Evolutionary conservation across 495 filamentous ascomycete genomes (phyloP), one percentile per base, ranked within the genome.

Genomic region (Hypoxylon fragiforme): DNA sequence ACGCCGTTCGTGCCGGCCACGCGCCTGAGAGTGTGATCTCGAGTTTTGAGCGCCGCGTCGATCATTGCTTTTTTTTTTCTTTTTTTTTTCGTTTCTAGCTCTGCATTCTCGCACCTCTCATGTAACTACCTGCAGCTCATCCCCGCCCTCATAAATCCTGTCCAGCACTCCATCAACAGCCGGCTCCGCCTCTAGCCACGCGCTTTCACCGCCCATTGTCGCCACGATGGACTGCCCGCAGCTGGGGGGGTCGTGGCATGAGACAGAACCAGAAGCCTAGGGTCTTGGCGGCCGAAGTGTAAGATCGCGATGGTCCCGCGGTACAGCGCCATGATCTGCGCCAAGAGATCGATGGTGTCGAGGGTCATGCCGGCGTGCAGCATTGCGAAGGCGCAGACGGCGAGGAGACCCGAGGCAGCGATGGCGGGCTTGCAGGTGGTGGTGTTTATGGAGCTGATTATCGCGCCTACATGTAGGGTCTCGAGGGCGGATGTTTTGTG

Each of bases 231-330:
- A 26, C 15, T 48, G 32, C 7, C 44, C 26, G 28, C 14, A 26
- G 13, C 18, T 35, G 2, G 39, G 38, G 15, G 22, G 28, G 1
- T 26, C 18, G n/a, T 16, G n/a, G n/a, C n/a, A n/a, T n/a, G n/a
- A n/a, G n/a, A n/a, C n/a, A n/a, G n/a, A n/a, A n/a, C n/a, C n/a
- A n/a, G n/a, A n/a, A n/a, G n/a, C n/a, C n/a, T 32, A 12, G 30
- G 35, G 16, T 22, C 38, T 26, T 24, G 47, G 15, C 47, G 24
- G 3, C 37, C 47, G 13, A 34, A 34, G 12, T 15, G 37, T 7
- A 50, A 50, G 47, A 50, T 50, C 8, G 47, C 38, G 7, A 50
- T 28, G 4, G 47, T 42, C 20, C 47, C 47, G 34, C 47, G 21
- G 18, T 42, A 50, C 42, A 50, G 30, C 1, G 28, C 26, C 47